Base-by-base conservation (phyloP, 176 grass and related monocot genomes). In the Coix lacrymajobi region DNA sequence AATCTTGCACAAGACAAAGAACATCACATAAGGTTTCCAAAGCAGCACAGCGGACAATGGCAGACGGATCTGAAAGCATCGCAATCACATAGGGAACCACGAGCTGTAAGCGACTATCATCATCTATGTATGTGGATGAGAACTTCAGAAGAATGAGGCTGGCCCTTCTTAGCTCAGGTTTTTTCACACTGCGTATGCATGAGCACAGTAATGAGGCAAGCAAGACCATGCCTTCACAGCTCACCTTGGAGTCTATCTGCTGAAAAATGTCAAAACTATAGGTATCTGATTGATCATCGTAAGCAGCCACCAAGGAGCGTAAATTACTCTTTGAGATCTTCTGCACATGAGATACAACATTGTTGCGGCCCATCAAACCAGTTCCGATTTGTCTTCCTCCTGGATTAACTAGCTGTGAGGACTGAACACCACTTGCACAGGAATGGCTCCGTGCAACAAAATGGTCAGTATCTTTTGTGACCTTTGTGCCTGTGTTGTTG, bases 1-100 rank as follows among this genome's bases (percentile, higher is more conserved):
- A 98, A 46, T 98, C 96, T 91, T 90, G 91, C 76, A 98, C 81
- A 82, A 95, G 89, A 79, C 87, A 85, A 8, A 98, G 88, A 86
- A 93, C 92, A 5, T 98, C 96, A 78, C 91, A 95, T 36, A 98
- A 86, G 77, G 93, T 95, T 85, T 98, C 93, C 81, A 98, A 77
- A 77, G 96, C 96, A 89, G 93, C 93, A 8, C 96, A 95, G 54
- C 96, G 96, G 31, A 98, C 96, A 78, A 98, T 94, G 79, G 93
- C 92, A 52, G 89, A 86, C 9, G 92, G 88, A 93, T 98, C 96
- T 80, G 93, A 91, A 49, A 98, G 93, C 96, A 98, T 98, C 25
- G 85, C 93, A 73, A 98, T 98, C 83, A 98, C 96, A 85, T 93
- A 98, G 26, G 96, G 96, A 86, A 98, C 87, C 49, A 98, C 89